These are phyloP conservation scores for Psilocybe cubensis DNA, from an alignment of 768 basidiomycete species.

Conservation along the genomic window DNA sequence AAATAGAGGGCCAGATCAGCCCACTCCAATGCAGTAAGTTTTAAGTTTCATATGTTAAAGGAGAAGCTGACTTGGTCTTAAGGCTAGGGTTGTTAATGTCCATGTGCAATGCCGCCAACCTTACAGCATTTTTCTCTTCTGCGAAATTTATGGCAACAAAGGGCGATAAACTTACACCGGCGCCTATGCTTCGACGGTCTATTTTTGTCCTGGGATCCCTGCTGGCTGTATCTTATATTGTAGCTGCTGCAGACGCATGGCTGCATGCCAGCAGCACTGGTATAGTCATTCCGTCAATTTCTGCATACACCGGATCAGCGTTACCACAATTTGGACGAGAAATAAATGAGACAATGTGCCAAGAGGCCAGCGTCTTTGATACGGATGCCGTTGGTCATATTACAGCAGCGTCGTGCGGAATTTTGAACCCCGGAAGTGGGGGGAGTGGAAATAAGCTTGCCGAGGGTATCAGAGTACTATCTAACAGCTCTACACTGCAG, in stretches of 20 bases:
- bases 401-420: background rate
- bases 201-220: constrained; percentile 6
- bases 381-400: background rate
- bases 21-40: constrained; percentile 2
- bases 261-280: constrained; percentile 7
- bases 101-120: background rate
- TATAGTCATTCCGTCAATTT: background rate
- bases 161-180: background rate
- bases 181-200: constrained; percentile 5
- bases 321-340: background rate
- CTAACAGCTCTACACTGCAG: constrained; percentile 4
- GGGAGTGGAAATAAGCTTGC: background rate
- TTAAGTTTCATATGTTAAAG: no score
- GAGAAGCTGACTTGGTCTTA: no score
- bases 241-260: constrained; percentile 7
- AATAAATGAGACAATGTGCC: constrained; percentile 3
- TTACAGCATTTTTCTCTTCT: background rate
- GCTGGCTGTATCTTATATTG: background rate
- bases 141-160: background rate
- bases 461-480: constrained; percentile 1
- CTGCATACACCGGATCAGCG: background rate
- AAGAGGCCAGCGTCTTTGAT: background rate
- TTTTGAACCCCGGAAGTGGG: background rate
- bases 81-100: constrained; percentile 3
- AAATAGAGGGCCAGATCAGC: background rate